Percentiles rank a stretch among this genome's conserved stretches.
These are phyloP conservation scores for Glutinoglossum americanum DNA, from an alignment of 495 filamentous ascomycete species.

Conservation along the genomic window DNA sequence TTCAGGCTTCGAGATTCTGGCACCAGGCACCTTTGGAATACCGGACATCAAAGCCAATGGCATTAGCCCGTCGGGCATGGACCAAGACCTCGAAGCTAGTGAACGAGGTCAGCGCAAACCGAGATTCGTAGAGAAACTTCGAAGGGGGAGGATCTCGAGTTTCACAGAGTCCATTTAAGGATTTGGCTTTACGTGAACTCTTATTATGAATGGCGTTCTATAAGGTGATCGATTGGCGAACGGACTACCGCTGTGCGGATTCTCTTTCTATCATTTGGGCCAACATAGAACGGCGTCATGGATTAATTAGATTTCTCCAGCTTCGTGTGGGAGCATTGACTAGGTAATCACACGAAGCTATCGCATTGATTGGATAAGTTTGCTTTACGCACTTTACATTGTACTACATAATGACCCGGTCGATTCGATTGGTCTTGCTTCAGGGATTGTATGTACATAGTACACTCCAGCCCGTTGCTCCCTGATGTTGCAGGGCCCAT, in stretches of 20 bases:
- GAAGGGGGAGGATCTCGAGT: neutral
- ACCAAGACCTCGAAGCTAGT: neutral
- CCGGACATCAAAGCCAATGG: neutral
- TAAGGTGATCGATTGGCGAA: neutral
- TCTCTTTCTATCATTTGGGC: neutral
- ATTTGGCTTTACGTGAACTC: neutral
- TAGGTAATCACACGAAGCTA: neutral
- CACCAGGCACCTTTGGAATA: neutral
- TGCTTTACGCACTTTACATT: neutral
- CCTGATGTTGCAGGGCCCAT: neutral
- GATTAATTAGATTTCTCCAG: neutral
- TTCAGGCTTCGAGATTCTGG: constrained; percentile 1
- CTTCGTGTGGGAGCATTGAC: neutral
- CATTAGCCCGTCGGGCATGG: neutral
- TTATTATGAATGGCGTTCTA: neutral
- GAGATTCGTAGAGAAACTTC: neutral
- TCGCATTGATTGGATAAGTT: neutral
- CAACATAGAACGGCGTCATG: neutral
- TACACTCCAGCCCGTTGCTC: neutral
- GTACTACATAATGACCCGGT: neutral
- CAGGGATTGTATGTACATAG: neutral
- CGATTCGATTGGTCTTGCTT: neutral
- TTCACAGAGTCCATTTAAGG: neutral
- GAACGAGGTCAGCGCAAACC: neutral
- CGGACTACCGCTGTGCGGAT: neutral